Percentiles rank a stretch among this genome's conserved stretches.
These are phyloP conservation scores for Globisporangium nodosum DNA, from an alignment of 352 stramenopile genomes.

Conservation along the genomic window DNA sequence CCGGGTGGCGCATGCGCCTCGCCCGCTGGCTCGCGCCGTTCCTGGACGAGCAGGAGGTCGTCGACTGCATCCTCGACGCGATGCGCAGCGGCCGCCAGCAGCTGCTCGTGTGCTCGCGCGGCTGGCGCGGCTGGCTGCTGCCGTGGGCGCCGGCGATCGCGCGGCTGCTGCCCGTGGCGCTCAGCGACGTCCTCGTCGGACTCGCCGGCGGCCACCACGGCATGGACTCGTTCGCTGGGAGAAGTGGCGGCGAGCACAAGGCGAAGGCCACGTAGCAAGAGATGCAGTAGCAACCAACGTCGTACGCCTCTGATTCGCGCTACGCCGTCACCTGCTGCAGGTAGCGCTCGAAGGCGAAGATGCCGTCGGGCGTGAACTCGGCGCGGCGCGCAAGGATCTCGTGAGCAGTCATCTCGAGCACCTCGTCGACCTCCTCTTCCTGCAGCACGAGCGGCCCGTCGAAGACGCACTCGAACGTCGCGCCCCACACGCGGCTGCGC, in stretches of 20 bases:
- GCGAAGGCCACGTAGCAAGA: neutral
- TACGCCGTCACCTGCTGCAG: neutral
- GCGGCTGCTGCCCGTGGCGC: constrained; percentile 45
- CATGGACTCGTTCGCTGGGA: constrained; percentile 73
- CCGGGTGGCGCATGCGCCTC: constrained; percentile 31
- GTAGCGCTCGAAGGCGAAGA: constrained; percentile 76
- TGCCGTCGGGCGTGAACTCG: constrained; percentile 80
- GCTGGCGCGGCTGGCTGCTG: constrained; percentile 43
- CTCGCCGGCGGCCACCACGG: constrained; percentile 57
- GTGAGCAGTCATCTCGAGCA: constrained; percentile 61
- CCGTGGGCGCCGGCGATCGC: constrained; percentile 44
- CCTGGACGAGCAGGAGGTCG: constrained; percentile 42
- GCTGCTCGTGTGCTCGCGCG: constrained; percentile 59
- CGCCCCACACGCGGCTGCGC: constrained; percentile 64
- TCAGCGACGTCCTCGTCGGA: constrained; percentile 47
- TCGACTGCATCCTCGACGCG: constrained; percentile 40
- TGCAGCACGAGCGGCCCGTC: constrained; percentile 61
- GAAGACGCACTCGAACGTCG: constrained; percentile 74
- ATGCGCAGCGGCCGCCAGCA: constrained; percentile 51
- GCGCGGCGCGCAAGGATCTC: constrained; percentile 55
- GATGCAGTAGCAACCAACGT: neutral
- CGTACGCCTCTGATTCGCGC: neutral
- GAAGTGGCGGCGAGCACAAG: neutral
- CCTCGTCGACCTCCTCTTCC: constrained; percentile 72
- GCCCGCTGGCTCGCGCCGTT: constrained; percentile 43